Base-by-base conservation (phyloP, 2,329 filamentous ascomycete species). In the Reticulascus tulasneorum region DNA sequence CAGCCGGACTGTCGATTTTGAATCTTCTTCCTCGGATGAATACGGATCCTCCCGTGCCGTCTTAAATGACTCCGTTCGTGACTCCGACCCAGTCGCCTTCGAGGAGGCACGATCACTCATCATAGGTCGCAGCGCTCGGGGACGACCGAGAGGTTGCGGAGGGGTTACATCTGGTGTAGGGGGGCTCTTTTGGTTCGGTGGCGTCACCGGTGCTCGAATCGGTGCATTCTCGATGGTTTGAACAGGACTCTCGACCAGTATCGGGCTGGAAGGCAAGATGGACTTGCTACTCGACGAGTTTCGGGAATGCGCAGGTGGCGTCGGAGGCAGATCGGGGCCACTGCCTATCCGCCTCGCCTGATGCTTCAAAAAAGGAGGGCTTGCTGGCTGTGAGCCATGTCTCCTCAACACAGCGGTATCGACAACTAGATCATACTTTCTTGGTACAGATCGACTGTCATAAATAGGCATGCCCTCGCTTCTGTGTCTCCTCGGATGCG, bases 111-210 rank as follows among this genome's bases (percentile, higher is more conserved):
- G 70, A 45, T 79, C 72, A 44, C 59, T 60, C 28, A 68, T 51
- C 13, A 58, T 54, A 13, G 73, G 71, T 21, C 74, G 72, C 29
- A 66, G 52, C 35, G 62, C 53, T 51, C 63, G 66, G 12, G 68
- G 60, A 38, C 66, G 67, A 23, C 57, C 58, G 30, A 55, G 52
- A 27, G 60, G 58, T 41, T 78, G 73, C 23, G 84, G 84, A 34
- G 84, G 85, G 12, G 84, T 89, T 29, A 84, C 75, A 59, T 88
- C 84, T 22, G 84, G 85, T 4, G 84, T 89, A 21, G 82, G 84
- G 12, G 82, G 82, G 49, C 79, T 85, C 51, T 73, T 72, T 46
- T 82, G 77, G 46, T 78, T 76, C 19, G 78, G 72, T 32, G 82
- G 80, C 6, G 82, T 86, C 36, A 67, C 64, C n/a, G 72, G 73